A percentile compares a stretch with the other conserved stretches of the same genome.
Conservation (phyloP, 768 basidiomycete genomes). For the Coprinopsis strossmayeri region DNA sequence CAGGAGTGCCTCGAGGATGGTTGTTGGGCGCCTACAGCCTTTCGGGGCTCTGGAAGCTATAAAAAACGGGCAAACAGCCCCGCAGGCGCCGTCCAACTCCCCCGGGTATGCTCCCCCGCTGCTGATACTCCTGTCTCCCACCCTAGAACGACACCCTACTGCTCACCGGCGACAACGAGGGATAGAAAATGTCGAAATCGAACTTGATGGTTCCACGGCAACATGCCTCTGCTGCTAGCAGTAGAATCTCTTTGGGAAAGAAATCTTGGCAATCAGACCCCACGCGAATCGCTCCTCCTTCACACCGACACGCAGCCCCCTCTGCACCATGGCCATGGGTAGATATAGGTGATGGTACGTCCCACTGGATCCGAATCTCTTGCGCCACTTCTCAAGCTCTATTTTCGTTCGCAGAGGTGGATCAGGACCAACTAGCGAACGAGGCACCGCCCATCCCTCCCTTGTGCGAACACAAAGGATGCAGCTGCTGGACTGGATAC, state of each 20-base stretch:
- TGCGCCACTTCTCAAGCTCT: not conserved
- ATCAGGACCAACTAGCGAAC: constrained; percentile 25
- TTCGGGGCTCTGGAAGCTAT: too few species aligned
- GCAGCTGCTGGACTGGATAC: constrained; percentile 27
- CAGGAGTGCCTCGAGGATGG: not conserved
- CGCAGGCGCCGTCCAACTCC: too few species aligned
- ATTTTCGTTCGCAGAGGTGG: constrained; percentile 23
- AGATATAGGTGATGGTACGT: constrained; percentile 35
- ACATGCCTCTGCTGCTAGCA: not conserved
- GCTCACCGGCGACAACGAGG: not conserved
- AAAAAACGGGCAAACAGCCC: too few species aligned
- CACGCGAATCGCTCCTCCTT: constrained; percentile 25
- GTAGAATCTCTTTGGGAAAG: not conserved
- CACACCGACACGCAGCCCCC: constrained; percentile 39
- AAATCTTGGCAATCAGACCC: constrained; percentile 4
- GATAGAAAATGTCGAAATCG: not conserved
- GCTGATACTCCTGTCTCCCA: too few species aligned
- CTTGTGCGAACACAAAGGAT: constrained; percentile 20
- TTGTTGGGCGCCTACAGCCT: not conserved
- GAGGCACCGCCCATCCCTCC: constrained; percentile 27
- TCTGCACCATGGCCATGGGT: constrained; percentile 46
- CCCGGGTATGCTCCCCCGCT: too few species aligned
- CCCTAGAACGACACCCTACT: too few species aligned
- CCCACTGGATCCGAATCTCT: not conserved
- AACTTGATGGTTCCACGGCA: not conserved